Evolutionary conservation across 257 asterid species (phyloP).

Genomic region (Solanum arcanum): DNA sequence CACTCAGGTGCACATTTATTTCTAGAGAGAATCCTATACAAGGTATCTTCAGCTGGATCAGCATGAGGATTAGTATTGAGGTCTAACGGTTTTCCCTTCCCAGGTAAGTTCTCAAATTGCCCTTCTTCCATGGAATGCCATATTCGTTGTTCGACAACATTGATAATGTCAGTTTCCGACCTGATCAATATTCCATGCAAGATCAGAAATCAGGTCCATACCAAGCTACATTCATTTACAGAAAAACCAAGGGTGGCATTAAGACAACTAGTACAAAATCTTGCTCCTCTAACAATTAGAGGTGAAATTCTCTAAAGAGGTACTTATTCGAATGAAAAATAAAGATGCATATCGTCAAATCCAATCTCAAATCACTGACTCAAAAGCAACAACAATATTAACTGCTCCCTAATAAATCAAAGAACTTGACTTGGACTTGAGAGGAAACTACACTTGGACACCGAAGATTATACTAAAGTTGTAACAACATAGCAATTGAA

Average conservation of each 20-base stretch:
- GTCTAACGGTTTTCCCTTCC: constrained; percentile 84
- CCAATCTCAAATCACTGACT: neutral
- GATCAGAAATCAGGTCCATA: neutral
- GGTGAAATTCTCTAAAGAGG: neutral
- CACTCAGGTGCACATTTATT: constrained; percentile 91
- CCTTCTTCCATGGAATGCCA: constrained; percentile 96
- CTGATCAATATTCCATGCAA: constrained; percentile 24
- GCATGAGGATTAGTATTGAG: constrained; percentile 69
- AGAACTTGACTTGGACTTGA: neutral
- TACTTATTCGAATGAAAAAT: neutral
- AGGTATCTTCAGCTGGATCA: constrained; percentile 82
- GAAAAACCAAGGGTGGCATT: neutral
- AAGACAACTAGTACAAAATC: neutral
- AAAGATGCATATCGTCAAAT: neutral
- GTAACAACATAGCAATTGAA: neutral
- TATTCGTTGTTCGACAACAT: constrained; percentile 74
- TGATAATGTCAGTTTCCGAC: constrained; percentile 80
- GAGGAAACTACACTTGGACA: neutral
- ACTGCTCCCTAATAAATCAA: neutral
- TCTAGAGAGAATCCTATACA: constrained; percentile 65
- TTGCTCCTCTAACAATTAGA: neutral
- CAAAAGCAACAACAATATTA: neutral
- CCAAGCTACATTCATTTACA: neutral
- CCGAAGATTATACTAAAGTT: neutral
- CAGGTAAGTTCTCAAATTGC: constrained; percentile 72